Evolutionary conservation across 441 rosid genomes (phyloP).

Genomic region (Pelargonium australe): DNA sequence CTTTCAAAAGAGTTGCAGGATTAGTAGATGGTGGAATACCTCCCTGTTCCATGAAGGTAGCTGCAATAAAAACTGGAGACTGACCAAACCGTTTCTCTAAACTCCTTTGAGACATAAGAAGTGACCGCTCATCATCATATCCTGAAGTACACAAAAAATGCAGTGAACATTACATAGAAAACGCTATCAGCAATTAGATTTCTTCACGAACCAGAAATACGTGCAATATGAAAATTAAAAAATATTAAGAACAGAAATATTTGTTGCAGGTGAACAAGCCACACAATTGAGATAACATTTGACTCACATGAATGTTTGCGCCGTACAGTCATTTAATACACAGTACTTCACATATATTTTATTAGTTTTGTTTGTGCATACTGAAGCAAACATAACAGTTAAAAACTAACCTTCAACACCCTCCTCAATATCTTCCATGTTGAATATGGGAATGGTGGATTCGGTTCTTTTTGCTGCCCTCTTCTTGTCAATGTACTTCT

Average conservation of each 20-base stretch:
- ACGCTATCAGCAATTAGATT: not conserved
- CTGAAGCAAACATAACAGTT: not conserved
- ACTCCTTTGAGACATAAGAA: slow-evolving; percentile 48
- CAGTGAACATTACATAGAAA: not conserved
- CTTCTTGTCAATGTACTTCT: slow-evolving; percentile 44
- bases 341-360: too few species aligned
- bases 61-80: slow-evolving; percentile 75
- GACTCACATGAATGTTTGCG: too few species aligned
- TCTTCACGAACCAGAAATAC: not conserved
- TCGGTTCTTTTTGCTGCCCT: slow-evolving; percentile 44
- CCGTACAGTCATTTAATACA: too few species aligned
- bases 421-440: slow-evolving; percentile 96
- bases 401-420: slow-evolving; percentile 82
- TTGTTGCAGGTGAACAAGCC: too few species aligned
- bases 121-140: slow-evolving; percentile 34
- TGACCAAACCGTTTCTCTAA: slow-evolving; percentile 94
- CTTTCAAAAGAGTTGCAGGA: slow-evolving; percentile 77
- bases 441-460: slow-evolving; percentile 63
- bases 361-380: too few species aligned
- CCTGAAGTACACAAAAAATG: not conserved
- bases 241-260: not conserved
- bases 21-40: slow-evolving; percentile 75
- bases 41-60: slow-evolving; percentile 75
- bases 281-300: too few species aligned
- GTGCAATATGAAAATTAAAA: not conserved